These are phyloP conservation scores for Rhazya stricta DNA, from an alignment of 257 asterid species.

Conservation along the genomic window DNA sequence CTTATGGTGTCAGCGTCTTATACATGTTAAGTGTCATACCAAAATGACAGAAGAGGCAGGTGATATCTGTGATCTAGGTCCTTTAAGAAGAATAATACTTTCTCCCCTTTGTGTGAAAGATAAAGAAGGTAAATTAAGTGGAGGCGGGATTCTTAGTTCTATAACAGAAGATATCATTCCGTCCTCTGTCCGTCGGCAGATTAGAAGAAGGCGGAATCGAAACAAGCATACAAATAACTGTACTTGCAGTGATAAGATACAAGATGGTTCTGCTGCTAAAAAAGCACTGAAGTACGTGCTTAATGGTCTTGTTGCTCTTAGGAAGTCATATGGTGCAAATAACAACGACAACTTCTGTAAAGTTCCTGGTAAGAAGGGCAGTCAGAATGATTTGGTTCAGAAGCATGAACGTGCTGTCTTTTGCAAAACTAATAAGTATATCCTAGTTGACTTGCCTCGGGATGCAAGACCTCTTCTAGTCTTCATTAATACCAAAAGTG, in stretches of 20 bases:
- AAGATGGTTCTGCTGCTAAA: conserved; percentile 38
- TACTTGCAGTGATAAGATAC: conserved; percentile 35
- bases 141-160: conserved; percentile 30
- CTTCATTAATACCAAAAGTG: conserved; percentile 74
- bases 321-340: conserved; percentile 34
- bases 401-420: conserved; percentile 33
- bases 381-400: conserved; percentile 27
- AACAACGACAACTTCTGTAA: conserved; percentile 27
- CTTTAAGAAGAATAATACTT: conserved; percentile 68
- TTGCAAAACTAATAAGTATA: conserved; percentile 48
- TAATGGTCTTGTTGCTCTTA: conserved; percentile 43
- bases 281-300: conserved; percentile 47
- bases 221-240: conserved; percentile 50
- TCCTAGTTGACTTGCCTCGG: conserved; percentile 51
- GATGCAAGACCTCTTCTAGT: conserved; percentile 86
- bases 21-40: conserved; percentile 78
- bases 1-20: conserved; percentile 77
- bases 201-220: conserved; percentile 56
- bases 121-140: conserved; percentile 38
- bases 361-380: conserved; percentile 33
- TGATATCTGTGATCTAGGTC: conserved; percentile 74
- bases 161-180: conserved; percentile 44
- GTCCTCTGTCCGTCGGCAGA: conserved; percentile 48
- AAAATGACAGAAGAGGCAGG: conserved; percentile 77
- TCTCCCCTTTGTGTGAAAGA: conserved; percentile 75